phyloP scores from a whole-genome alignment of 768 basidiomycete genomes.

The Pholiota microspora region DNA sequence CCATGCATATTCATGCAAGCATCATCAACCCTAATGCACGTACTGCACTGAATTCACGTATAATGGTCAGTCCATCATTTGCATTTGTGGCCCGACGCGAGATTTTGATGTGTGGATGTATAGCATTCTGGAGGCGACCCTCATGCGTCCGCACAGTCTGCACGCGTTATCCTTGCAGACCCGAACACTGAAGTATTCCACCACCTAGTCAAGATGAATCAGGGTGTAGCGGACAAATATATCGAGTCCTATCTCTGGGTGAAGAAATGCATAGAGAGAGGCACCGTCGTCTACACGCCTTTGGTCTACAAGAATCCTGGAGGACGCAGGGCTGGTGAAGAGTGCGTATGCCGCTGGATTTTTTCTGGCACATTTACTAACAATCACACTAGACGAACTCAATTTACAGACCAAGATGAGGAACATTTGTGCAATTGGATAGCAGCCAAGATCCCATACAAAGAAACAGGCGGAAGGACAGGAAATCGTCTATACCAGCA shows the following conservation, averaged over 20 bases:
- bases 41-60: conserved; percentile 61
- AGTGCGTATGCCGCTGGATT: conserved; percentile 43
- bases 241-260: conserved; percentile 84
- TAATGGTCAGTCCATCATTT: conserved; percentile 56
- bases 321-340: conserved; percentile 77
- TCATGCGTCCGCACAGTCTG: conserved; percentile 63
- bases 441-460: conserved; percentile 79
- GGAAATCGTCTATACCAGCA: conserved; percentile 85
- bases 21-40: conserved; percentile 78
- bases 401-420: conserved; percentile 78
- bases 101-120: neutral
- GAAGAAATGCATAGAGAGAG: conserved; percentile 76
- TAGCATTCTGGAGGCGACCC: conserved; percentile 85
- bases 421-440: conserved; percentile 75
- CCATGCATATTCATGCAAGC: conserved; percentile 79
- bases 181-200: conserved; percentile 76
- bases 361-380: neutral
- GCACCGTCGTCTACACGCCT: conserved; percentile 64
- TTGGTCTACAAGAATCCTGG: conserved; percentile 84
- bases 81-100: neutral
- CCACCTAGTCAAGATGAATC: conserved; percentile 70
- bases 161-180: conserved; percentile 77
- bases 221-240: conserved; percentile 68
- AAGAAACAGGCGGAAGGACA: conserved; percentile 77
- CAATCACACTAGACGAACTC: conserved; percentile 54